Percentiles rank a stretch among this genome's conserved stretches.
These are phyloP conservation scores for Microthyrium microscopicum DNA, from an alignment of 2,329 filamentous ascomycete genomes.

Conservation along the genomic window DNA sequence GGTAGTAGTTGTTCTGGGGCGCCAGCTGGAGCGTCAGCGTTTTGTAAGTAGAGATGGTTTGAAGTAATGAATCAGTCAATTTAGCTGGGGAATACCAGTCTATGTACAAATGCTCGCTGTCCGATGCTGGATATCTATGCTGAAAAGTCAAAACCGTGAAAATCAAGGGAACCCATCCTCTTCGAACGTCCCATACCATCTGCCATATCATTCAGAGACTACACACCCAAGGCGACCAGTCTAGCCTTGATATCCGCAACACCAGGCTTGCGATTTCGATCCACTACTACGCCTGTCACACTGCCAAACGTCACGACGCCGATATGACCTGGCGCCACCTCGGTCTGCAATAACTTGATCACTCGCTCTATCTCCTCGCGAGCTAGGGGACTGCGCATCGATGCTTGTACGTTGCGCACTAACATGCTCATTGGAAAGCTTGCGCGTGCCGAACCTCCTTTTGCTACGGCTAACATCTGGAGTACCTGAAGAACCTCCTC, in stretches of 20 bases:
- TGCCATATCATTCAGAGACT: too few relatives aligned
- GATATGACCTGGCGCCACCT: slow-evolving; percentile 28
- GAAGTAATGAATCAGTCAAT: too few relatives aligned
- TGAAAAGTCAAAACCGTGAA: too few relatives aligned
- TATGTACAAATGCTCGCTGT: too few relatives aligned
- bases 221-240: background rate
- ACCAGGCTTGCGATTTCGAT: slow-evolving; percentile 10
- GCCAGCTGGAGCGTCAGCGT: too few relatives aligned
- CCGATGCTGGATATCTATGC: too few relatives aligned
- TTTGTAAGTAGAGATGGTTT: too few relatives aligned
- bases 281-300: slow-evolving; percentile 28
- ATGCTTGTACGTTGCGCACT: slow-evolving; percentile 26
- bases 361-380: slow-evolving; percentile 27
- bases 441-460: slow-evolving; percentile 14
- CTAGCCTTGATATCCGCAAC: slow-evolving; percentile 3
- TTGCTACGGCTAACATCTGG: slow-evolving; percentile 22
- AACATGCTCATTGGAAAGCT: slow-evolving; percentile 28
- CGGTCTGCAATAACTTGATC: slow-evolving; percentile 25
- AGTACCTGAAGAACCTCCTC: slow-evolving; percentile 28
- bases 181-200: too few relatives aligned
- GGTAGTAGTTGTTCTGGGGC: too few relatives aligned
- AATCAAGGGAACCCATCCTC: too few relatives aligned
- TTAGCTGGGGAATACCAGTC: too few relatives aligned
- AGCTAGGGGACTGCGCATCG: slow-evolving; percentile 28
- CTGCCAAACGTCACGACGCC: slow-evolving; percentile 20